Base-by-base conservation (phyloP, 768 basidiomycete genomes). In the Lepiota brunneoincarnata region DNA sequence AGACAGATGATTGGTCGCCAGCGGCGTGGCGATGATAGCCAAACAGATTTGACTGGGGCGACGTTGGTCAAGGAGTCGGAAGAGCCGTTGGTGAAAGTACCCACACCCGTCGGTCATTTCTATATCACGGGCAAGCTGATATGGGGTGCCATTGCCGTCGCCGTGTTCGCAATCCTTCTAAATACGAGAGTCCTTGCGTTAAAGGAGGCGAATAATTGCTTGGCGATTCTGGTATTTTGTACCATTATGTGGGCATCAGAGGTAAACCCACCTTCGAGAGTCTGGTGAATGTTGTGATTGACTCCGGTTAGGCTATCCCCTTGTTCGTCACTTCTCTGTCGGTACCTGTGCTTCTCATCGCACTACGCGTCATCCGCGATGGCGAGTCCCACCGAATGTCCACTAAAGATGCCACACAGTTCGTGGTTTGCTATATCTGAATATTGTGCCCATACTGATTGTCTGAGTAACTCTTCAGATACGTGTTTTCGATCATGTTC, bases 241-340 rank as follows among this genome's bases (percentile, higher is more conserved):
- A 97, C 95, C 5, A 78, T 98, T 18, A 72, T 98, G 51, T 98
- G 97, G 97, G 96, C 96, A 17, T 89, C 93, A 4, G 97, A 99
- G 84, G 93, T 91, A 60, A 51, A 80, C 62, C 43, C 4, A 28
- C 12, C 37, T 40, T 36, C 45, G 28, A 55, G 21, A 35, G 11
- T 20, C 26, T 20, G 3, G 35, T 38, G 21, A 12, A 39, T 26
- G 18, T 36, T 21, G 36, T 20, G 0, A 46, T n/a, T 40, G 24
- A 15, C 58, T 11, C 55, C 40, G 28, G n/a, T 46, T 58, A 96
- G 93, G 93, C 95, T 20, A 94, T 98, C 55, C 94, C 97, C 2
- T 79, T 98, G 6, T 99, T 98, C 64, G 93, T 96, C n/a, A 99
- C 97, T 0, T 96, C 94, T 2, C 85, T 89, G 59, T 76, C 89